A percentile compares a stretch with the other conserved stretches of the same genome.
Conservation (phyloP, 345 rosid species). For the Citrus hindsii region DNA sequence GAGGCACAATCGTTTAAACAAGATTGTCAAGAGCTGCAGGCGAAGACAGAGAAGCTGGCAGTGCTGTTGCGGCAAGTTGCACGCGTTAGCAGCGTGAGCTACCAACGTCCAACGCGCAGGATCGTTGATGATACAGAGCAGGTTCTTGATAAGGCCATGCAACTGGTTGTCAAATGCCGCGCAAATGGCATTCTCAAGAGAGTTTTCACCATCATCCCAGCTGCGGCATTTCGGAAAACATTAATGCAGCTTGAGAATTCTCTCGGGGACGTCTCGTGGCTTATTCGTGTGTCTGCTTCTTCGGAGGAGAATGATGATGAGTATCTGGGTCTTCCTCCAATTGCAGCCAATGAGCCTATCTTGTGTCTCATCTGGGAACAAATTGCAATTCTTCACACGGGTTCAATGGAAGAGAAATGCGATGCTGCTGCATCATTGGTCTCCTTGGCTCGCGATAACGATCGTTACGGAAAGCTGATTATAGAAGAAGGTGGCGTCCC, state of each 20-base stretch:
- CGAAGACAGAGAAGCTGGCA: constrained; percentile 69
- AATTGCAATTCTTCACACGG: constrained; percentile 65
- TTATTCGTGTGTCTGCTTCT: constrained; percentile 61
- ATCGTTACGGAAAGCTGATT: constrained; percentile 66
- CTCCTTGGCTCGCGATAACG: constrained; percentile 77
- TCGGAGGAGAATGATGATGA: constrained; percentile 57
- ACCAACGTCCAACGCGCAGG: constrained; percentile 75
- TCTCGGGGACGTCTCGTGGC: constrained; percentile 78
- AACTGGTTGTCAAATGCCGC: constrained; percentile 59
- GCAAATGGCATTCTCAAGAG: constrained; percentile 67
- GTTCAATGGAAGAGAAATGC: constrained; percentile 53
- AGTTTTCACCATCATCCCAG: constrained; percentile 72
- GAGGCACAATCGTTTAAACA: constrained; percentile 73
- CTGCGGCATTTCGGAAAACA: constrained; percentile 67
- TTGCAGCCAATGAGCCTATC: constrained; percentile 84
- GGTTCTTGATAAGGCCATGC: constrained; percentile 64
- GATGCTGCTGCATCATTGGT: constrained; percentile 82
- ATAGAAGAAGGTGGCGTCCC: constrained; percentile 90
- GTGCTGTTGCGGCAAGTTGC: constrained; percentile 73
- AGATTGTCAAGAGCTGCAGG: constrained; percentile 65
- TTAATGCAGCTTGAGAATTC: constrained; percentile 76
- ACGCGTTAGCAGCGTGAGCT: constrained; percentile 66
- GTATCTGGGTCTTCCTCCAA: constrained; percentile 74
- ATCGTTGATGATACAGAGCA: constrained; percentile 75
- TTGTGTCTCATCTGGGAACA: constrained; percentile 87